A percentile compares a stretch with the other conserved stretches of the same genome.
Conservation (phyloP, 2,329 filamentous ascomycete genomes). For the Diaporthe nobilis region DNA sequence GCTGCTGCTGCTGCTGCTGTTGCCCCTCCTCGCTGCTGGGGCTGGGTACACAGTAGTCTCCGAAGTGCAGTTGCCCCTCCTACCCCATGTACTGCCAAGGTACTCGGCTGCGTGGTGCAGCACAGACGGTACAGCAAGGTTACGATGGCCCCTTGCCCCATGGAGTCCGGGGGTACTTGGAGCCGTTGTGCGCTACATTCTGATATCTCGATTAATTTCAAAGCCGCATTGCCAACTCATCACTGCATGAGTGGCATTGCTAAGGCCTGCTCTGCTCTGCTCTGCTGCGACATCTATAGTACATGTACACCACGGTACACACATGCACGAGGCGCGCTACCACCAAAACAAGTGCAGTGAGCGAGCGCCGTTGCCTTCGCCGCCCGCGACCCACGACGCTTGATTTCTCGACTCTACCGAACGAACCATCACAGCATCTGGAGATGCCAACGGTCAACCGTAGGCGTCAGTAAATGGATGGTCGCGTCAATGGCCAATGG, state of each 20-base stretch:
- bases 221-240: conserved; percentile 81
- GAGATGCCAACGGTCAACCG: background rate
- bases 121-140: conserved; percentile 5
- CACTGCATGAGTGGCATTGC: conserved; percentile 73
- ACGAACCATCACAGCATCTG: background rate
- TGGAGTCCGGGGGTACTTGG: conserved; percentile 34
- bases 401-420: conserved; percentile 36
- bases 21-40: background rate
- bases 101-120: conserved; percentile 11
- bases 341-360: background rate
- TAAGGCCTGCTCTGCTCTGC: conserved; percentile 57
- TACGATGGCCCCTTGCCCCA: conserved; percentile 16
- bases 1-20: background rate
- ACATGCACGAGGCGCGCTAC: conserved; percentile 7
- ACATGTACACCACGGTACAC: conserved; percentile 31
- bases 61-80: conserved; percentile 1
- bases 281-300: conserved; percentile 48
- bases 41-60: background rate
- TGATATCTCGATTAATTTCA: conserved; percentile 62
- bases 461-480: background rate
- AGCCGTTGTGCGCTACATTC: conserved; percentile 37
- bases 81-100: conserved; percentile 24
- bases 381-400: conserved; percentile 43
- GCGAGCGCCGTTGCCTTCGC: background rate
- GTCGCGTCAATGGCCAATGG: background rate